Evolutionary conservation across 768 basidiomycete genomes (phyloP), one percentile per base, ranked within the genome.

Genomic region (Porphyrellus cyaneotinctus): DNA sequence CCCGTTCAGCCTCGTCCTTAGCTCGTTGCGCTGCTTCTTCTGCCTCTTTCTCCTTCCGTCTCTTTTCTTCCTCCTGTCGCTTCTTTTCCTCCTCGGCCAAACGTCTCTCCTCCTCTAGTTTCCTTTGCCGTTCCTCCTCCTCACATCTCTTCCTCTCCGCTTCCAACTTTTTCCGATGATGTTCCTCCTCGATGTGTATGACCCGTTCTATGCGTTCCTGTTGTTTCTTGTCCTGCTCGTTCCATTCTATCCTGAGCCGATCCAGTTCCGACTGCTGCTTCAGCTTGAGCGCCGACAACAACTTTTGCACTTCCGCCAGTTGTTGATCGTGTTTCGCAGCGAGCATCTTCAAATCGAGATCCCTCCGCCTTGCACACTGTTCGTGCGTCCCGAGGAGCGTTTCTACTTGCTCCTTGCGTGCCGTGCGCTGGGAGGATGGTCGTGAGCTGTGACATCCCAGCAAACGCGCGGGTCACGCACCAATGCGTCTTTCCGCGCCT

Each of bases 101-200:
- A 57, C 70, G 69, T 60, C 62, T 73, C 43, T 72, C 72, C 52
- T 80, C 78, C 54, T 81, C 79, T 61, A 80, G 78, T 58, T 75
- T 73, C 39, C 70, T 69, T 45, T 66, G 69, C 53, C 67, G 65
- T 48, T 83, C 79, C 48, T 75, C 75, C 58, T 79, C 79, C 52
- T 79, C 79, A 18, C 67, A 65, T 26, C 60, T 68, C 64, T 71
- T 78, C 51, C 78, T 72, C 65, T 88, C 86, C 20, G 76, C 82
- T 52, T 84, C 85, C 35, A 82, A 59, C 51, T 64, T 72, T 54
- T 66, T 73, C 10, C 74, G 75, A 20, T 78, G 66, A 53, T 81
- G 84, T 26, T 82, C 83, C 55, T 87, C 83, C 61, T 88, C 85
- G 4, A 69, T 28, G 59, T 78, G 78, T 55, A 90, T 89, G 8